These are phyloP conservation scores for Desmodesmus armatus DNA, from an alignment of 139 green algal species.

Conservation along the genomic window DNA sequence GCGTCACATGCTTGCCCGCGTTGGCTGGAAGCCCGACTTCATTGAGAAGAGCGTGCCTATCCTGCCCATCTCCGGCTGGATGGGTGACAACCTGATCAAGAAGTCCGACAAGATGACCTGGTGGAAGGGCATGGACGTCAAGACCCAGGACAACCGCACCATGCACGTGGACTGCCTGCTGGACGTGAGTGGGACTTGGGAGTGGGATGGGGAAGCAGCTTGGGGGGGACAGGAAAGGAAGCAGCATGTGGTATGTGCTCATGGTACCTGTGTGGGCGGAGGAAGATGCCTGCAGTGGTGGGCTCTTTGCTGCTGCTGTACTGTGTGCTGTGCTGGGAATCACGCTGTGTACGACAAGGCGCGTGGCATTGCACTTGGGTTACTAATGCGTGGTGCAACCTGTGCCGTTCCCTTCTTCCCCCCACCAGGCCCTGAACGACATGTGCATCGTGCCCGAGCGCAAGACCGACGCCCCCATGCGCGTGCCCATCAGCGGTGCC, in stretches of 20 bases:
- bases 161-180: constrained; percentile 81
- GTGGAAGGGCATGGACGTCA: constrained; percentile 91
- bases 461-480: constrained; percentile 86
- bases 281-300: background rate
- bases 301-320: too few relatives aligned
- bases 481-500: constrained; percentile 93
- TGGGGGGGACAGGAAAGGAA: background rate
- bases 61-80: constrained; percentile 99
- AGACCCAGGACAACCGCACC: constrained; percentile 60
- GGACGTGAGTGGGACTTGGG: constrained; percentile 57
- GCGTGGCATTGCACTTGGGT: too few relatives aligned
- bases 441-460: constrained; percentile 86
- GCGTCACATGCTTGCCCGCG: constrained; percentile 85
- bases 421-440: constrained; percentile 81
- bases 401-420: background rate
- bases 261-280: background rate
- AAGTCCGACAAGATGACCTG: constrained; percentile 95
- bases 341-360: too few relatives aligned
- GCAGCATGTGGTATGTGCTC: background rate
- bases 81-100: constrained; percentile 99
- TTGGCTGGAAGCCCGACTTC: constrained; percentile 90
- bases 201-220: background rate
- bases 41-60: constrained; percentile 91
- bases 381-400: too few relatives aligned
- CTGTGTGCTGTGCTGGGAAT: too few relatives aligned